Base-by-base conservation (phyloP, 768 basidiomycete genomes). In the Lepiota subincarnata region DNA sequence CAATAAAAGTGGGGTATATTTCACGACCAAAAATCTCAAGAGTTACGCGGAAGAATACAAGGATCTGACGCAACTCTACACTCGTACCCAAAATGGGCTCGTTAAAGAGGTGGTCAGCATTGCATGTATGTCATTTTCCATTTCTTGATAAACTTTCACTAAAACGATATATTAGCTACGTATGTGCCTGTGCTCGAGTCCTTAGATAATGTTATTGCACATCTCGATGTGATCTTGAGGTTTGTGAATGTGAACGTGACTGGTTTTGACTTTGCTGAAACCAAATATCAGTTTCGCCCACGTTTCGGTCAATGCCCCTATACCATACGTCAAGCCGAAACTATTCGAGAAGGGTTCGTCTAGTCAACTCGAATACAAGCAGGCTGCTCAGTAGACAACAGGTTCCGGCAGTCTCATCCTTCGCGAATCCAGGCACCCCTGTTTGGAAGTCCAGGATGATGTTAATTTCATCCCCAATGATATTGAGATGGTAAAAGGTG, bases 401-500 rank as follows among this genome's bases (percentile, higher is more conserved):
- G 93, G 93, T 11, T 75, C 83, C 4, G 93, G 95, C 1, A 85
- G 84, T 63, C 74, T 98, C 10, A 68, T 91, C 37, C 74, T 98
- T 19, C 80, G 78, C 55, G 92, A 94, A 34, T 93, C 96, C 10
- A 78, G 97, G 20, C 97, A 99, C 71, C 97, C 97, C 12, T 98
- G 96, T 61, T 74, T 99, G 16, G 97, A 99, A 67, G 88, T 96
- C 4, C 94, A 98, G 64, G 96, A 98, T 47, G 97, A 93, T 37
- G 78, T 99, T 38, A 87, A 81, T 62, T 98, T 98, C 67, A 98
- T 99, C 60, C 79, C 95, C 1, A 99, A 98, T 64, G 92, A 98
- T 62, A 84, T 97, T 34, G 86, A 94, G 65, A 92, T 98, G 91
- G 81, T 89, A 43, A 93, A 92, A 73, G 85, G 90, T 83, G 59